Evolutionary conservation across 2,329 filamentous ascomycete genomes (phyloP).

Genomic region (Colletotrichum zoysiae): DNA sequence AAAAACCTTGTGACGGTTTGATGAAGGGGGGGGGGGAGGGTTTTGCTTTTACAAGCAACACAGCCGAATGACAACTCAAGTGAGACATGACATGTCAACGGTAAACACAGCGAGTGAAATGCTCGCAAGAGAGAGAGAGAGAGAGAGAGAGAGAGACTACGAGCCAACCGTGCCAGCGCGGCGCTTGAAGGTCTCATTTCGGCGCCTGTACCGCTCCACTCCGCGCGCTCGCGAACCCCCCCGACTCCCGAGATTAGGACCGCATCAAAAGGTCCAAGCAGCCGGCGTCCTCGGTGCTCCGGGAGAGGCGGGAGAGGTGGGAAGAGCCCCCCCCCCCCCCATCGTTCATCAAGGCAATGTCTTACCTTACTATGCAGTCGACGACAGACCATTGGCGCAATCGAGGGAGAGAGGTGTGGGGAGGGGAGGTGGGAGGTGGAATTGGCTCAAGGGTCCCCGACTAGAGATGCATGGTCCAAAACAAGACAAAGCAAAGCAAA

Average conservation of each 20-base stretch:
- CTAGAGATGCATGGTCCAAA: neutral
- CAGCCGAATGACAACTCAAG: neutral
- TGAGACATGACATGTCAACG: neutral
- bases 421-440: neutral
- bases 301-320: neutral
- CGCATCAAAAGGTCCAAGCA: neutral
- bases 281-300: conserved; percentile 9
- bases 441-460: conserved; percentile 20
- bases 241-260: conserved; percentile 6
- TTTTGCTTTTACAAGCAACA: neutral
- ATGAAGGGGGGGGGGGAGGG: neutral
- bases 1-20: neutral
- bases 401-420: neutral
- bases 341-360: conserved; percentile 7
- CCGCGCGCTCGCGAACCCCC: neutral
- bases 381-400: neutral
- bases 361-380: conserved; percentile 1
- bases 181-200: conserved; percentile 12
- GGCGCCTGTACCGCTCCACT: neutral
- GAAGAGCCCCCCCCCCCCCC: too few species aligned
- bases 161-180: neutral
- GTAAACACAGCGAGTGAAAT: neutral
- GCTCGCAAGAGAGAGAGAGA: neutral
- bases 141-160: neutral
- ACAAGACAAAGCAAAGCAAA: neutral